Evolutionary conservation across 2,329 filamentous ascomycete species (phyloP), one percentile per base, ranked within the genome.

Genomic region (Leptosphaerulina australis): DNA sequence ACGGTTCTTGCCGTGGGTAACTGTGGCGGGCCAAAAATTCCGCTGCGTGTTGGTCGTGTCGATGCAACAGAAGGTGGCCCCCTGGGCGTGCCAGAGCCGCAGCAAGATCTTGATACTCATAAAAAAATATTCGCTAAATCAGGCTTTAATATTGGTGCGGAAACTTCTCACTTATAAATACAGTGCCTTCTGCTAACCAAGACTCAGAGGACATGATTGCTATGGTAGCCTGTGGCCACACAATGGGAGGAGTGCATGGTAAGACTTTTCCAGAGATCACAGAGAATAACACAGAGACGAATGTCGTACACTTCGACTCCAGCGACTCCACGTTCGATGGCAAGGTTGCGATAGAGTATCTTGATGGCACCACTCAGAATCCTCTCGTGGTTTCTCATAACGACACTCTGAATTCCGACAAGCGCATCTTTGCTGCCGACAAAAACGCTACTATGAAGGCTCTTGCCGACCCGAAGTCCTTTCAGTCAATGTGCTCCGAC

Each of bases 221-320:
- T 12, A 41, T 74, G 22, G 61, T 66, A 18, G 69, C 71, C 7
- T 74, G 70, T 44, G 71, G 71, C 2, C 71, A 74, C 46, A 66
- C 62, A 1, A 56, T 74, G 24, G 71, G 71, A 14, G 63, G 68
- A n/a, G 68, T 73, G 7, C 69, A 73, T 59, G 21, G 58, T 51
- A 22, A 64, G 63, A 15, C 66, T 61, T 40, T 50, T 20, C 70
- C 70, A 10, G 58, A 68, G 24, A 68, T 73, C 35, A 34, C 53
- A 45, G 47, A 50, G 17, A 55, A 59, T n/a, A 53, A 35, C 37
- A 51, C 59, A 1, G 46, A 58, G 14, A 64, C 66, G 41, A 63
- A 65, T 4, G 56, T 55, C 5, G 47, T 50, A n/a, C 50, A 44
- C 22, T 64, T 70, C 31, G 67, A 71, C 37, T 59, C 58, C 2